Evolutionary conservation across 345 rosid genomes (phyloP).

Genomic region (Populus alba): DNA sequence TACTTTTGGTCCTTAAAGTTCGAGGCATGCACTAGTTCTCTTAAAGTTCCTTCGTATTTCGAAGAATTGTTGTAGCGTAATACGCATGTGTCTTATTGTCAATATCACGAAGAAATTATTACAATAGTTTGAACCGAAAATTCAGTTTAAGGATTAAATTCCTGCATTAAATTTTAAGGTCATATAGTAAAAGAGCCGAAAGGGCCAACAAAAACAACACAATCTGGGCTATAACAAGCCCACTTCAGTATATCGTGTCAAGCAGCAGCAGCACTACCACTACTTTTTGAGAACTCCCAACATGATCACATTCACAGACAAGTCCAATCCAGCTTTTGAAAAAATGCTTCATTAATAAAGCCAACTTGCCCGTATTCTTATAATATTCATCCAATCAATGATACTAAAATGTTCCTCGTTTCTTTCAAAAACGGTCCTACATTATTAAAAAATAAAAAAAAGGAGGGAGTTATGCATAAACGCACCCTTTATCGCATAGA

Average conservation of each 20-base stretch:
- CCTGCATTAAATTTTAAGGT: no score
- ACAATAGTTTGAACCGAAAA: no score
- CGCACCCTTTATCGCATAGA: conserved; percentile 24
- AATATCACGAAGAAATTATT: neutral
- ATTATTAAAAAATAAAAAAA: neutral
- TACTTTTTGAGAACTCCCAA: neutral
- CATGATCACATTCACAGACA: neutral
- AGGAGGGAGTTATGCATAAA: neutral
- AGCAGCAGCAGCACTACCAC: neutral
- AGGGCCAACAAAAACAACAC: no score
- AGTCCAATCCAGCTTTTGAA: neutral
- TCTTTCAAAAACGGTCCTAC: neutral
- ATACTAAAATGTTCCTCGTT: neutral
- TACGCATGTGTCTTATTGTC: neutral
- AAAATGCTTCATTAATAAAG: neutral
- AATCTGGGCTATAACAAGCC: no score
- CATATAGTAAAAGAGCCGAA: no score
- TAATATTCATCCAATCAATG: neutral
- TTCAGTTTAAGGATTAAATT: no score
- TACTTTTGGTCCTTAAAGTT: neutral
- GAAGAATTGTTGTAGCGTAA: neutral
- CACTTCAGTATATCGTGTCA: no score
- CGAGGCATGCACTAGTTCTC: neutral
- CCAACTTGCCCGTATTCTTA: neutral
- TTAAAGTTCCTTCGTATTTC: neutral